Evolutionary conservation across 208 protist genomes (phyloP), one percentile per base, ranked within the genome.

Genomic region (Wallacemonas sp.): DNA sequence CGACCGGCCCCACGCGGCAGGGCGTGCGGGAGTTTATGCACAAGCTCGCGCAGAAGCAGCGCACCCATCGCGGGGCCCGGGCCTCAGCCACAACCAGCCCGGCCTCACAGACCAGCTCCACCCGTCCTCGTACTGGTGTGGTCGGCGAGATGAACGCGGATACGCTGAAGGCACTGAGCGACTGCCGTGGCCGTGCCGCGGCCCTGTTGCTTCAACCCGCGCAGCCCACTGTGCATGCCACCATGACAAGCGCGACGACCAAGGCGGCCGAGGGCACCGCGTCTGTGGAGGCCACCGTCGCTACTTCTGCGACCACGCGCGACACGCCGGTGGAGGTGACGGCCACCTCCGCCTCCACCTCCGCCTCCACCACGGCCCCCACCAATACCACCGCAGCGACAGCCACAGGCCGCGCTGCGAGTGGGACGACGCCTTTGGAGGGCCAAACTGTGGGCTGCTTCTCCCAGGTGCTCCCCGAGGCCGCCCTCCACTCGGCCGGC

Each of bases 31-130:
- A 41, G 52, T 23, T 59, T 11, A 42, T 59, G 52, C 26, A 12
- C n/a, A 7, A 18, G 7, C 31, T 59, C 10, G 10, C 52, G 11
- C 26, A 23, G 10, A 10, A 41, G 16, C 52, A 41, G 22, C 32
- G 4, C 7, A 10, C 16, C 29, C 52, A 41, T 16, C 18, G n/a
- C 44, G 20, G 11, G 16, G 44, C 44, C 10, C 36, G 14, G 36
- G 10, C 36, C 14, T 14, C 36, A 14, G 10, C 7, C 77, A 84
- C 46, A 67, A 73, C 0, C 29, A 55, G 8, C n/a, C n/a, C n/a
- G n/a, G n/a, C n/a, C n/a, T n/a, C n/a, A n/a, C n/a, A n/a, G 81
- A 84, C 70, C 87, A 90, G 77, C 77, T 79, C 12, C 73, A 82
- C 49, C 62, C 70, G 3, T 48, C 26, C 48, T 26, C 48, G 48